Percentiles rank a stretch among this genome's conserved stretches.
These are phyloP conservation scores for Cladorrhinum sp. DNA, from an alignment of 2,329 filamentous ascomycete species.

Conservation along the genomic window DNA sequence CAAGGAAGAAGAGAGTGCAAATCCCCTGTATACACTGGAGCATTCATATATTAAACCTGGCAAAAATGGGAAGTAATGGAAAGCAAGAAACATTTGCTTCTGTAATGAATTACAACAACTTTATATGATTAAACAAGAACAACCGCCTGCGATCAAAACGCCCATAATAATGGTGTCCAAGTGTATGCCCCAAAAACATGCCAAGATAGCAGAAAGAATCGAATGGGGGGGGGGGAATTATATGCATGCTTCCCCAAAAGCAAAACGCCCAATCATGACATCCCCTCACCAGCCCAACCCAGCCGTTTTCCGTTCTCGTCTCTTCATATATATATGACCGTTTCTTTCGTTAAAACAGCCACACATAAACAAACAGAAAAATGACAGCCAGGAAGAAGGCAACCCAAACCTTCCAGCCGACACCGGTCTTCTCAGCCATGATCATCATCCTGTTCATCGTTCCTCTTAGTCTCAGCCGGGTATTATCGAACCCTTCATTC, in stretches of 20 bases:
- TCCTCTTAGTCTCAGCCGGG: conserved; percentile 73
- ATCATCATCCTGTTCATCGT: conserved; percentile 97
- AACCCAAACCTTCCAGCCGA: conserved; percentile 93
- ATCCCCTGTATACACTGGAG: too few relatives aligned
- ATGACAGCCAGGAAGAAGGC: conserved; percentile 81
- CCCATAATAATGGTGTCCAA: background rate
- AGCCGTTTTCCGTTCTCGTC: background rate
- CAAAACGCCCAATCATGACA: background rate
- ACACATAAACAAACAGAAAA: conserved; percentile 86
- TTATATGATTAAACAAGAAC: background rate
- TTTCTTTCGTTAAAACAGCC: conserved; percentile 63
- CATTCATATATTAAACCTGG: background rate
- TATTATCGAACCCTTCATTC: conserved; percentile 90
- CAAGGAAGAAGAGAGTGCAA: background rate
- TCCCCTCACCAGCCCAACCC: background rate
- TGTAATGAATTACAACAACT: background rate
- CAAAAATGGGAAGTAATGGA: background rate
- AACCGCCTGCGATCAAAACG: background rate
- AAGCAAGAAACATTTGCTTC: background rate
- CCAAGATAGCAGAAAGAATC: background rate
- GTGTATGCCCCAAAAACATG: background rate
- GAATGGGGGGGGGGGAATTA: background rate
- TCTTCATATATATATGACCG: background rate
- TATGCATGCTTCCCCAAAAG: background rate
- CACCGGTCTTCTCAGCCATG: conserved; percentile 93